Percentiles rank a stretch among this genome's conserved stretches.
phyloP scores from a whole-genome alignment of 208 protist genomes.

The Trypanosomatidae sp. region DNA sequence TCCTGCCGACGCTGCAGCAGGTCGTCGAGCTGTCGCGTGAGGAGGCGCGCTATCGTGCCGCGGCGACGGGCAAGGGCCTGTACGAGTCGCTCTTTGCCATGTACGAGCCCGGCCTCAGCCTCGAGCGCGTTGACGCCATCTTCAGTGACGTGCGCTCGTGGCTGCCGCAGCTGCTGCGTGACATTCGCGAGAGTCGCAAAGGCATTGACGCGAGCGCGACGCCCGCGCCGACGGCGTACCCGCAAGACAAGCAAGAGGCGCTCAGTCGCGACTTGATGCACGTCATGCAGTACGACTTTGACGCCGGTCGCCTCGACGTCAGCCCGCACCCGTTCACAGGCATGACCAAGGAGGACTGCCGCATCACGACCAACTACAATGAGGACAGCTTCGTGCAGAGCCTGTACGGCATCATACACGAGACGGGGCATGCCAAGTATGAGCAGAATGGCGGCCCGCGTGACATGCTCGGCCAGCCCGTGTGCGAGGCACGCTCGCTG shows the following conservation, averaged over 20 bases:
- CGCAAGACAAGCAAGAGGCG: constrained; percentile 30
- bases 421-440: constrained; percentile 85
- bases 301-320: constrained; percentile 67
- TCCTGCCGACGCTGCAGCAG: constrained; percentile 58
- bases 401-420: constrained; percentile 70
- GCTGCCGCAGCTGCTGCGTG: constrained; percentile 57
- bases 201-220: constrained; percentile 6
- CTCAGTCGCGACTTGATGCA: constrained; percentile 39
- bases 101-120: constrained; percentile 74
- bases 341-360: constrained; percentile 62
- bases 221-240: constrained; percentile 23
- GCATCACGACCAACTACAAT: constrained; percentile 78
- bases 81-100: constrained; percentile 72
- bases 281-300: constrained; percentile 70
- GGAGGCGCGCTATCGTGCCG: constrained; percentile 36
- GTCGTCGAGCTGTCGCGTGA: constrained; percentile 55
- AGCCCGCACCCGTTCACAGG: constrained; percentile 85
- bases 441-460: constrained; percentile 72
- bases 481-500: constrained; percentile 44
- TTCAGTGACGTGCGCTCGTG: constrained; percentile 64
- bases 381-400: constrained; percentile 29
- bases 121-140: constrained; percentile 36
- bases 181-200: constrained; percentile 49
- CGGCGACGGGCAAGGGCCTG: constrained; percentile 17
- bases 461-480: constrained; percentile 40